Evolutionary conservation across 768 basidiomycete genomes (phyloP), one percentile per base, ranked within the genome.

Genomic region (Rhizopogon vinicolor): DNA sequence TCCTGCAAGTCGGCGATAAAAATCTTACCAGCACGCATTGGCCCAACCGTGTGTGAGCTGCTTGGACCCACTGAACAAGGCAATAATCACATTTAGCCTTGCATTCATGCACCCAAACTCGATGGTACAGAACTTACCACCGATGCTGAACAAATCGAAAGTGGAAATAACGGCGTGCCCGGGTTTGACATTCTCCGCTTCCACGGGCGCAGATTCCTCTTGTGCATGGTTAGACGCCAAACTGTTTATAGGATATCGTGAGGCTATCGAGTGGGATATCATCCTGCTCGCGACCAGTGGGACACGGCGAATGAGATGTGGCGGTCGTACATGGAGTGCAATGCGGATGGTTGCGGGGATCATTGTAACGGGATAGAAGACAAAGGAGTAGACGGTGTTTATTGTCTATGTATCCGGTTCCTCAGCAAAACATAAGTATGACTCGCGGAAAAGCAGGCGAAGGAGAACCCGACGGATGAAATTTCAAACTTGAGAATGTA

Each of bases 101-200:
- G 28, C n/a, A 22, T 18, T 35, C 2, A 25, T 8, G 18, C 31
- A 33, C 46, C 35, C 35, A 49, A 22, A 37, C 19, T 19, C 28
- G 28, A 41, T 13, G 9, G 18, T 22, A 25, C 18, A 25, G 46
- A 37, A 68, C 83, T 60, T 61, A 87, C 89, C 90, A 56, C 93
- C 93, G 58, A 95, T 89, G 63, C 87, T 90, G 75, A 96, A 95
- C 51, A 96, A 75, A 69, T 97, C 94, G 65, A 95, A 96, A 1
- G 93, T 85, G 1, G 91, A 93, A 52, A 96, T 94, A 60, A 95
- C 93, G 5, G 93, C 93, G 75, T 94, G 92, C 51, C 91, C 86
- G 13, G 83, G 78, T 28, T 74, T 70, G 41, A 69, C 59, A 3
- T 59, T 9, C 44, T 59, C 55, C 5, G 52, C n/a, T 39, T 60